phyloP scores from a whole-genome alignment of 2,329 filamentous ascomycete genomes.

The Pseudomassariella vexata region DNA sequence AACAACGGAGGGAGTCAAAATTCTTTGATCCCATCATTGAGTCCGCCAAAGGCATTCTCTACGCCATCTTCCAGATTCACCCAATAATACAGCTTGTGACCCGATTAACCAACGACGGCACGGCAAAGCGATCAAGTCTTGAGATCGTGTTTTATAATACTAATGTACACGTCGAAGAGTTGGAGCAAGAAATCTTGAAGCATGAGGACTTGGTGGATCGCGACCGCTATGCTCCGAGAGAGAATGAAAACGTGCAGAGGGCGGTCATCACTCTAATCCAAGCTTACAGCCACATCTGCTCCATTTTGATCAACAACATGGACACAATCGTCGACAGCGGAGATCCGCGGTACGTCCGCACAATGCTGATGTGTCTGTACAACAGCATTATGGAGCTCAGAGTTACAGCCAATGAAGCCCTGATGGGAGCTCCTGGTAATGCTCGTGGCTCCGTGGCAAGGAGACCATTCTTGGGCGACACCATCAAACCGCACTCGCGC shows the following conservation, averaged over 20 bases:
- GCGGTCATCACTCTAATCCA: constrained; percentile 59
- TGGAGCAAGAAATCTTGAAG: constrained; percentile 59
- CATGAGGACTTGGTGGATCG: constrained; percentile 47
- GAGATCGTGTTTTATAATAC: constrained; percentile 65
- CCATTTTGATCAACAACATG: constrained; percentile 54
- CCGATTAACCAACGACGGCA: constrained; percentile 54
- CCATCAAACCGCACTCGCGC: constrained; percentile 42
- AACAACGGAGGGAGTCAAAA: constrained; percentile 57
- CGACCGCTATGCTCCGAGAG: constrained; percentile 42
- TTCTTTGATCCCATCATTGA: constrained; percentile 57
- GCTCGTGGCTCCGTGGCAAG: constrained; percentile 14
- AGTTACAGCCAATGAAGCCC: constrained; percentile 36
- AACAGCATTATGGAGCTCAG: constrained; percentile 64
- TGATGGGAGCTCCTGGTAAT: constrained; percentile 16
- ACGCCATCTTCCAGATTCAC: constrained; percentile 63
- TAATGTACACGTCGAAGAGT: constrained; percentile 58
- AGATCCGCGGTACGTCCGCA: constrained; percentile 61
- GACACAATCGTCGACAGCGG: constrained; percentile 60
- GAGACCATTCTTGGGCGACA: constrained; percentile 34
- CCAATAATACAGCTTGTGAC: constrained; percentile 63
- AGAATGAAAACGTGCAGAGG: constrained; percentile 59
- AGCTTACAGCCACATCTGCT: constrained; percentile 61
- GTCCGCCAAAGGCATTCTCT: constrained; percentile 60
- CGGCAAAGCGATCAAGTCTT: constrained; percentile 55
- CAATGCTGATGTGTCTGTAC: constrained; percentile 57